Evolutionary conservation across 805 yeast genomes (phyloP).

Genomic region (Isabelozyma pseudorhagii): DNA sequence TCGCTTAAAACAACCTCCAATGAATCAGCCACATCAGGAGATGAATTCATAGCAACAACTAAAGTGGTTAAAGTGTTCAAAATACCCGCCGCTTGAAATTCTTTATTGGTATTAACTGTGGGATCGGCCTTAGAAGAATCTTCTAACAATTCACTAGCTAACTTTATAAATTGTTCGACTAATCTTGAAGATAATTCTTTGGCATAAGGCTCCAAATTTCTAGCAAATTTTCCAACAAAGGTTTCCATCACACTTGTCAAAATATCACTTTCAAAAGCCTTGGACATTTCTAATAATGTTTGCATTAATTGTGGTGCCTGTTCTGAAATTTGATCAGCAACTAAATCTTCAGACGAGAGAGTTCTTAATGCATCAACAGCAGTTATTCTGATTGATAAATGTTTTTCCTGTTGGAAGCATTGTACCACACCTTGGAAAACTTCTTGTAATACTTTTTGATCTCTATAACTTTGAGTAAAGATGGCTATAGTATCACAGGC

Average conservation of each 20-base stretch:
- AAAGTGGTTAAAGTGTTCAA: slow-evolving; percentile 41
- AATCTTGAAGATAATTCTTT: slow-evolving; percentile 46
- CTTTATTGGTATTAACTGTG: slow-evolving; percentile 31
- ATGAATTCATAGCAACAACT: slow-evolving; percentile 39
- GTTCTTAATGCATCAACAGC: slow-evolving; percentile 52
- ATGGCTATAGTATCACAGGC: slow-evolving; percentile 46
- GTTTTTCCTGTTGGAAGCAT: slow-evolving; percentile 39
- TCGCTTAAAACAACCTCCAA: slow-evolving; percentile 33
- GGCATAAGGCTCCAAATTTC: slow-evolving; percentile 40
- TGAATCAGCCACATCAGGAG: slow-evolving; percentile 33
- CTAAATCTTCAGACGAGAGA: slow-evolving; percentile 44
- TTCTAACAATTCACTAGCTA: slow-evolving; percentile 57
- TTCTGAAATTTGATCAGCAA: slow-evolving; percentile 38
- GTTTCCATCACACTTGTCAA: slow-evolving; percentile 44
- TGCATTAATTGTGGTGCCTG: slow-evolving; percentile 47
- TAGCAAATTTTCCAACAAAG: slow-evolving; percentile 42
- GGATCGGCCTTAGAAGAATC: slow-evolving; percentile 12
- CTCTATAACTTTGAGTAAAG: slow-evolving; percentile 31
- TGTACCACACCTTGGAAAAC: slow-evolving; percentile 38
- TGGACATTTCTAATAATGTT: slow-evolving; percentile 42
- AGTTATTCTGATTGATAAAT: slow-evolving; percentile 49
- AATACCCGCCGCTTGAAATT: slow-evolving; percentile 43
- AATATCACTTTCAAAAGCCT: slow-evolving; percentile 40
- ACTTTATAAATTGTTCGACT: slow-evolving; percentile 68
- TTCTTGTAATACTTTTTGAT: slow-evolving; percentile 33